Conservation (phyloP, 108 stramenopile genomes). For the Nitzschia sp. region DNA sequence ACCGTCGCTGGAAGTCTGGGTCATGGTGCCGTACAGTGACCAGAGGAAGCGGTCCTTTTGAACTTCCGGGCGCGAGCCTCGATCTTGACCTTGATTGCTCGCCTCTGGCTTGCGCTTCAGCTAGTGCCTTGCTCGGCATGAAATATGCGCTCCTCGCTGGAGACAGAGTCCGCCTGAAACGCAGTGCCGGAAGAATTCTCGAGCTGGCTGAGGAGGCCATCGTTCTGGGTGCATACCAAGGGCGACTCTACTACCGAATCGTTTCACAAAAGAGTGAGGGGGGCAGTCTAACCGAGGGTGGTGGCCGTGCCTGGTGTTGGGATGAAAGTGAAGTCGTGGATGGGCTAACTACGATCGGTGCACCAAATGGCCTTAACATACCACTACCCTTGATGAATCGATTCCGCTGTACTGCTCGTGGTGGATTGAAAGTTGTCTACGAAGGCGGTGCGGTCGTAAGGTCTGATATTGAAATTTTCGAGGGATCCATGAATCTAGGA, state of each 20-base stretch:
- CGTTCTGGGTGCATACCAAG: conserved; percentile 84
- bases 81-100: conserved; percentile 82
- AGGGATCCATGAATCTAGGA: conserved; percentile 72
- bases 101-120: conserved; percentile 75
- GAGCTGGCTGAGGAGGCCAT: conserved; percentile 91
- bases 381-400: conserved; percentile 59
- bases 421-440: conserved; percentile 76
- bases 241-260: conserved; percentile 81
- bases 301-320: conserved; percentile 81
- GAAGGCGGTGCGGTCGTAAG: conserved; percentile 77
- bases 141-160: conserved; percentile 74
- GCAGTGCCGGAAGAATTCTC: conserved; percentile 80
- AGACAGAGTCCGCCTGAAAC: conserved; percentile 79
- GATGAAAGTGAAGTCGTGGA: conserved; percentile 89
- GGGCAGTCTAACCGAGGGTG: conserved; percentile 82
- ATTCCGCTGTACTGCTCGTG: conserved; percentile 58
- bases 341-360: conserved; percentile 65
- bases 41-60: conserved; percentile 69
- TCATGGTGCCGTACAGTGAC: conserved; percentile 48
- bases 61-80: conserved; percentile 54
- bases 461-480: conserved; percentile 83
- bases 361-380: conserved; percentile 48
- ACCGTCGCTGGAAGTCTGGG: conserved; percentile 60
- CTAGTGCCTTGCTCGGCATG: conserved; percentile 82
- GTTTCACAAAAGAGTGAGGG: conserved; percentile 90